Conservation (phyloP, 768 basidiomycete species). For the Rhodotorula paludigena region DNA sequence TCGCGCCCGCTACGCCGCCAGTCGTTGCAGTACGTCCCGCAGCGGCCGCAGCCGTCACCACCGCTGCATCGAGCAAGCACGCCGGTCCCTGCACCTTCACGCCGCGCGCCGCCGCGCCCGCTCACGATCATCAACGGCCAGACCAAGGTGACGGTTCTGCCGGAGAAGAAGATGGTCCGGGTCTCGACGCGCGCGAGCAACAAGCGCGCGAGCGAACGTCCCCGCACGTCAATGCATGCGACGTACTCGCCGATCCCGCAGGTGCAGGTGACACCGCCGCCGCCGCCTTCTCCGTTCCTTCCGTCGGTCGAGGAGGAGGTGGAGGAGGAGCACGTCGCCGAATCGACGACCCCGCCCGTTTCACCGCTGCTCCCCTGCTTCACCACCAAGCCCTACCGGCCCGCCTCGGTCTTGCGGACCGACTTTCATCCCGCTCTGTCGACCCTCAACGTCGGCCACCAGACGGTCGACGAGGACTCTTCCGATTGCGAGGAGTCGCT, state of each 20-base stretch:
- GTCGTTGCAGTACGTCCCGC: neutral
- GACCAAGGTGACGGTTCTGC: slow-evolving; percentile 24
- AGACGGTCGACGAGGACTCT: slow-evolving; percentile 7
- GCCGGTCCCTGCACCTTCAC: neutral
- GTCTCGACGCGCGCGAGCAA: slow-evolving; percentile 13
- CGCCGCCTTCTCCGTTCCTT: neutral
- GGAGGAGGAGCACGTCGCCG: too few relatives aligned
- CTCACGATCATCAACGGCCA: slow-evolving; percentile 4
- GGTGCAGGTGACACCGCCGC: neutral
- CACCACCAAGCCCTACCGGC: slow-evolving; percentile 7
- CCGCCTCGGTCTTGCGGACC: slow-evolving; percentile 12
- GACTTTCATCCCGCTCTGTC: slow-evolving; percentile 27
- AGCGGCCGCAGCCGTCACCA: neutral
- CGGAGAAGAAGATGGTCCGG: slow-evolving; percentile 20
- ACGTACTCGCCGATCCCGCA: neutral
- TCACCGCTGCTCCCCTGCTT: slow-evolving; percentile 15
- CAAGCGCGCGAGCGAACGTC: neutral
- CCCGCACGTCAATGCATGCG: neutral
- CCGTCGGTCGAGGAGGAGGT: neutral
- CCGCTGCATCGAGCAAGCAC: neutral
- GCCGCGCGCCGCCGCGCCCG: neutral
- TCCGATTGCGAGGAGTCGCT: slow-evolving; percentile 34
- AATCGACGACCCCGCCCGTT: neutral
- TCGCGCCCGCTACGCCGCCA: neutral
- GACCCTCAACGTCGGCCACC: neutral